Percentiles rank a stretch among this genome's conserved stretches.
Evolutionary conservation across 2,329 filamentous ascomycete genomes (phyloP).

Genomic region (Fusarium longipes): DNA sequence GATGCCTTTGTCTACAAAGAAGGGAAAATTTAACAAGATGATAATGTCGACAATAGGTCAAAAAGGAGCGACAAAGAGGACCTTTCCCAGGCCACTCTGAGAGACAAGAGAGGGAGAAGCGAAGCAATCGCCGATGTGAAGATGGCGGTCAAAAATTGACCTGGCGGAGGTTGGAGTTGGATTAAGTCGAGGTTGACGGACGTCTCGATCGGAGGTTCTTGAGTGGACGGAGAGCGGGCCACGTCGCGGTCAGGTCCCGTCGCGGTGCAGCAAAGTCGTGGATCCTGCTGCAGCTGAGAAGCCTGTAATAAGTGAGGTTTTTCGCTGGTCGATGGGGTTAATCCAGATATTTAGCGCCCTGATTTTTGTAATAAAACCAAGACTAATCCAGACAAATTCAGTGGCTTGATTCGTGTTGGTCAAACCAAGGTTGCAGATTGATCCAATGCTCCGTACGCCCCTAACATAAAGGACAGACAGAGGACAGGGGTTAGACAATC

Average conservation of each 20-base stretch:
- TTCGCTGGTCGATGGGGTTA: conserved; percentile 12
- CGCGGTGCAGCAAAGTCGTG: conserved; percentile 13
- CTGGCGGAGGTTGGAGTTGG: conserved; percentile 20
- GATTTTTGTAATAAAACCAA: conserved; percentile 12
- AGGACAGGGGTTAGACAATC: background rate
- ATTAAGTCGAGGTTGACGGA: conserved; percentile 26
- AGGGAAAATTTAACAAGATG: conserved; percentile 20
- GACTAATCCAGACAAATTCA: background rate
- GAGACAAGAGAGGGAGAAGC: conserved; percentile 5
- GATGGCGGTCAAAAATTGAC: conserved; percentile 27
- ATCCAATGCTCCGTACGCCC: conserved; percentile 22
- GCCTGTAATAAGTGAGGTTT: conserved; percentile 31
- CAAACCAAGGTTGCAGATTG: conserved; percentile 14
- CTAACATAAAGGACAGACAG: background rate
- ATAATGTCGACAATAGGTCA: conserved; percentile 2
- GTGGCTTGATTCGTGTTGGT: conserved; percentile 21
- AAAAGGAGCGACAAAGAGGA: conserved; percentile 29
- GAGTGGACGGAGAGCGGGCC: conserved; percentile 36
- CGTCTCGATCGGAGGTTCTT: conserved; percentile 14
- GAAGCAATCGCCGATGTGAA: conserved; percentile 33
- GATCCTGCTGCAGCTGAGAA: conserved; percentile 18
- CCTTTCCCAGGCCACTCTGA: conserved; percentile 21
- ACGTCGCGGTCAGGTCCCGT: conserved; percentile 43
- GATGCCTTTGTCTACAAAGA: conserved; percentile 7
- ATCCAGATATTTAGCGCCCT: conserved; percentile 31